Evolutionary conservation across 2,329 filamentous ascomycete genomes (phyloP).

Genomic region (Achaetomium macrosporum): DNA sequence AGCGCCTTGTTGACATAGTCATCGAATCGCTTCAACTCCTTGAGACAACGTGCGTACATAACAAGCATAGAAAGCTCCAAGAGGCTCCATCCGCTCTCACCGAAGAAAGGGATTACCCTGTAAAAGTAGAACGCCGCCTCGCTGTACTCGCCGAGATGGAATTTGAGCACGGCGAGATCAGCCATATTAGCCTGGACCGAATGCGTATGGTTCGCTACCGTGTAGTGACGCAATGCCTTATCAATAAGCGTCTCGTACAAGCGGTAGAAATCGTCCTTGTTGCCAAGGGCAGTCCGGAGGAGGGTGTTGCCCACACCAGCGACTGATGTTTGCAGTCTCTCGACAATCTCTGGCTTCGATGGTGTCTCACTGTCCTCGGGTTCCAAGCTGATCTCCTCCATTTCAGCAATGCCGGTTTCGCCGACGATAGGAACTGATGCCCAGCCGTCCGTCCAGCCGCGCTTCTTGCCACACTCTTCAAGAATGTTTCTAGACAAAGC

Average conservation of each 20-base stretch:
- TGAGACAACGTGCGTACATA: constrained; percentile 79
- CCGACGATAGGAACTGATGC: constrained; percentile 48
- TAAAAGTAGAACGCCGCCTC: constrained; percentile 74
- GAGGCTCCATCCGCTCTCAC: constrained; percentile 68
- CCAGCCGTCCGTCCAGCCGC: constrained; percentile 76
- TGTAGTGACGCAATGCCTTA: constrained; percentile 75
- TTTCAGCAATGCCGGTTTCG: constrained; percentile 38
- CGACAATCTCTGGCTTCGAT: constrained; percentile 12
- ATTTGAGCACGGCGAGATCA: constrained; percentile 82
- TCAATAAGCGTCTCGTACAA: constrained; percentile 75
- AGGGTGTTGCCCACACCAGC: constrained; percentile 50
- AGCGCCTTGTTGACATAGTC: constrained; percentile 72
- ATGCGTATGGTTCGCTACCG: constrained; percentile 69
- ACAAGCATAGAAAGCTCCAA: constrained; percentile 79
- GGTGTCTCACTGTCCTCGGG: constrained; percentile 32
- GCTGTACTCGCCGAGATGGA: constrained; percentile 65
- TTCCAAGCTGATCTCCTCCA: constrained; percentile 55
- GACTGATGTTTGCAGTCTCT: constrained; percentile 25
- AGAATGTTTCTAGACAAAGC: constrained; percentile 74
- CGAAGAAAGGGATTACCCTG: constrained; percentile 72
- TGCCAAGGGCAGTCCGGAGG: constrained; percentile 56
- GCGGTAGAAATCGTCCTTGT: constrained; percentile 57
- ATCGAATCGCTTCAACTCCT: constrained; percentile 66
- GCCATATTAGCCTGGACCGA: constrained; percentile 72
- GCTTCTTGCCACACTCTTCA: constrained; percentile 63